phyloP scores from a whole-genome alignment of 2,329 filamentous ascomycete species.

The Pyrenochaeta sp. region DNA sequence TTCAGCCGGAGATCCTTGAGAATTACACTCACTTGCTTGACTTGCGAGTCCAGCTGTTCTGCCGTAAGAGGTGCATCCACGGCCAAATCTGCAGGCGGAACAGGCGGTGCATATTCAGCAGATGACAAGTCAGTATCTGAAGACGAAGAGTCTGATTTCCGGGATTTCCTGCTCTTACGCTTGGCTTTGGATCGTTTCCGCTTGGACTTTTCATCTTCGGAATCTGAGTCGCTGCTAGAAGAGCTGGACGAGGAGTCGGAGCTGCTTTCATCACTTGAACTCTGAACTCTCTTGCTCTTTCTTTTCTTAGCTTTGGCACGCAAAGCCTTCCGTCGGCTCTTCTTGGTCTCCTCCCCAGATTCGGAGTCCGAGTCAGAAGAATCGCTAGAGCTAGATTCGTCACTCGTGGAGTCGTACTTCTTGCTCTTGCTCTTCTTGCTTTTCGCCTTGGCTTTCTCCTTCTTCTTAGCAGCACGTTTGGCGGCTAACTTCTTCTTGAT shows the following conservation, averaged over 20 bases:
- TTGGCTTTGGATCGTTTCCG: conserved; percentile 27
- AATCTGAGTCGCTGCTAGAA: conserved; percentile 20
- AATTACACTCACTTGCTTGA: conserved; percentile 18
- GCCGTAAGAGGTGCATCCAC: conserved; percentile 7
- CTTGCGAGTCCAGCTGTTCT: conserved; percentile 23
- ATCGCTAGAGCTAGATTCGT: conserved; percentile 20
- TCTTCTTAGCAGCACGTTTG: conserved; percentile 23
- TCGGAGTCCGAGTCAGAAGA: conserved; percentile 28
- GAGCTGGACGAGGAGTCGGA: conserved; percentile 21
- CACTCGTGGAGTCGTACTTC: conserved; percentile 22
- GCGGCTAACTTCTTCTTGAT: conserved; percentile 21
- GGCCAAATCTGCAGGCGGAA: conserved; percentile 4
- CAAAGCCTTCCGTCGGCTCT: conserved; percentile 19
- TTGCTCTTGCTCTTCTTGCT: conserved; percentile 31
- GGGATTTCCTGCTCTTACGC: conserved; percentile 22
- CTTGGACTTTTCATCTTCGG: conserved; percentile 22
- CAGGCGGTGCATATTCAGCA: conserved; percentile 13
- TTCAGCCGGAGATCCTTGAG: conserved; percentile 23
- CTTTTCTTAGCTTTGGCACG: conserved; percentile 31
- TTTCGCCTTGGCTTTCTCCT: conserved; percentile 31
- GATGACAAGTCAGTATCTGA: conserved; percentile 14
- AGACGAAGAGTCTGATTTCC: conserved; percentile 9
- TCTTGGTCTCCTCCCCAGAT: conserved; percentile 15
- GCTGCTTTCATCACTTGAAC: conserved; percentile 23
- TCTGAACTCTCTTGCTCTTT: conserved; percentile 30